Base-by-base conservation (phyloP, 1,139 yeast species). In the Suhomyces maxii region DNA sequence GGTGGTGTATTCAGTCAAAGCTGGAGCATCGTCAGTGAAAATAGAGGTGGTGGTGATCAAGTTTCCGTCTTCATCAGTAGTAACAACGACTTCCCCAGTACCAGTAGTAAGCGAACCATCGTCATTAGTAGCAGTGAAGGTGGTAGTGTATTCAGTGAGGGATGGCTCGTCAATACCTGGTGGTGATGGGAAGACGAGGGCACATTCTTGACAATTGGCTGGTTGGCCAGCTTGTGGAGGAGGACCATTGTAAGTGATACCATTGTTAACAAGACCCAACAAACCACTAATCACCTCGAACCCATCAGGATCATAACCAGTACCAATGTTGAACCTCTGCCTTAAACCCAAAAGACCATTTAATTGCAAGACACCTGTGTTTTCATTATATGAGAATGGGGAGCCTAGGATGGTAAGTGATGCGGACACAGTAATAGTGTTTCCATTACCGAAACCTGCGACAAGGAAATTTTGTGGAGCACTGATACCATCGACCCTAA, bases 401-500 rank as follows among this genome's bases (percentile, higher is more conserved):
- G 38, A 37, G 28, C 47, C 49, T 5, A 13, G 34, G 7, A 13
- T 13, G 23, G 26, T 18, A 18, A 18, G 23, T 18, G 7, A 14
- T 14, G 11, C 42, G 3, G 42, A 26, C 23, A 66, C 37, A 41
- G 64, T 67, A 41, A 69, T 56, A 12, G 50, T 46, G 44, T 69
- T 69, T 7, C 68, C 65, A 44, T 54, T 55, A 44, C 73, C 73
- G 46, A 59, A 68, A 32, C 71, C 72, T 30, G 59, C 60, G 26
- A 69, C 71, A 3, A 50, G 59, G 49, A 57, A 61, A 7, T 65
- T 61, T 46, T 54, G 61, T 30, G 57, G 26, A 8, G 45, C 11
- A n/a, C 59, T 47, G 13, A 61, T 34, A 7, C 58, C 57, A 25
- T 53, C 56, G 12, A 60, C 63, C 41, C 57, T 52, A 34, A 67